Evolutionary conservation across 2,329 filamentous ascomycete genomes (phyloP).

Genomic region (Lachnellula occidentalis): DNA sequence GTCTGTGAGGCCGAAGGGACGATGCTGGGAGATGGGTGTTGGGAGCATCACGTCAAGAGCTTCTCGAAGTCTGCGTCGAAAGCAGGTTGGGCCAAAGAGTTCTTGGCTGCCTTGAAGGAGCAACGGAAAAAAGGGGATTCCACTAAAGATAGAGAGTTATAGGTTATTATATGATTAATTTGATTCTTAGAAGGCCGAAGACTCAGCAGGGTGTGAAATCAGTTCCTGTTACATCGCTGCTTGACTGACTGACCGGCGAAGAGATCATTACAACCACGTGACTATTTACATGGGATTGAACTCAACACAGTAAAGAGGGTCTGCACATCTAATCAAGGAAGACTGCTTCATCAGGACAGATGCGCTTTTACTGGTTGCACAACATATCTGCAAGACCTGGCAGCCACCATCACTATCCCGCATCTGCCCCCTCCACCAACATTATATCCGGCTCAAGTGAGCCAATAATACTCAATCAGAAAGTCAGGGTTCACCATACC

Average conservation of each 20-base stretch:
- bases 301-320: too few species aligned
- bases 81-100: constrained; percentile 23
- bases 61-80: constrained; percentile 16
- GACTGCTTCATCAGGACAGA: not conserved
- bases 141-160: constrained; percentile 18
- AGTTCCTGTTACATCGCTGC: too few species aligned
- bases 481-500: not conserved
- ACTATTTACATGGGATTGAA: too few species aligned
- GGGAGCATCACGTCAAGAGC: constrained; percentile 46
- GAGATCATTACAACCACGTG: too few species aligned
- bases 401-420: not conserved
- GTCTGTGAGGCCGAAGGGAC: constrained; percentile 33
- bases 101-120: constrained; percentile 19
- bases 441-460: not conserved
- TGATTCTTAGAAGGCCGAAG: not conserved
- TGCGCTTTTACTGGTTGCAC: not conserved
- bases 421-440: not conserved
- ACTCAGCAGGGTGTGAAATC: too few species aligned
- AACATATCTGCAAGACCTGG: not conserved
- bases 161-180: not conserved
- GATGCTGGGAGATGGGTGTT: constrained; percentile 47
- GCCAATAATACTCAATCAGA: not conserved
- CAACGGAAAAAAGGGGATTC: constrained; percentile 12
- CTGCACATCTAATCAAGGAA: not conserved
- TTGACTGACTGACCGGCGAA: too few species aligned